Evolutionary conservation across 2,329 filamentous ascomycete species (phyloP).

Genomic region (Fusarium luffae): DNA sequence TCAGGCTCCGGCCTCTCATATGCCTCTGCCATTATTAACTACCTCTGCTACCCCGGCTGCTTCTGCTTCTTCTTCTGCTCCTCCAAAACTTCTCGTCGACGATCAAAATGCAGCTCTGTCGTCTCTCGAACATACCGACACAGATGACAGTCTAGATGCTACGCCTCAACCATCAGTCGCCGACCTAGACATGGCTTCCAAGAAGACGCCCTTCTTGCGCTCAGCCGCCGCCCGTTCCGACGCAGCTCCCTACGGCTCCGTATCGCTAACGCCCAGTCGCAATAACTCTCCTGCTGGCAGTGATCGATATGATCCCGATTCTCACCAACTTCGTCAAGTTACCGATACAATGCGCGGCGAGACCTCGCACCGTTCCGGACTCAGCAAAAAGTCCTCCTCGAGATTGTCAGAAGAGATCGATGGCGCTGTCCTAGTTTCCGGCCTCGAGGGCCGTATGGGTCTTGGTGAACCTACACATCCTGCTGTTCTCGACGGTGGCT

Average conservation of each 20-base stretch:
- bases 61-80: constrained; percentile 9
- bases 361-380: constrained; percentile 48
- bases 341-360: constrained; percentile 50
- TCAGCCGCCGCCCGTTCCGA: constrained; percentile 46
- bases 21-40: constrained; percentile 41
- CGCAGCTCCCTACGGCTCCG: constrained; percentile 54
- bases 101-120: constrained; percentile 24
- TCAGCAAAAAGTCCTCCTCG: constrained; percentile 49
- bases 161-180: constrained; percentile 28
- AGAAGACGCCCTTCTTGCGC: constrained; percentile 52
- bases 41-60: constrained; percentile 28
- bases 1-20: constrained; percentile 41
- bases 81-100: neutral
- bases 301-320: constrained; percentile 48
- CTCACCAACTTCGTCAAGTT: constrained; percentile 50
- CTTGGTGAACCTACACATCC: constrained; percentile 61
- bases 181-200: constrained; percentile 50
- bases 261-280: constrained; percentile 51
- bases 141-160: constrained; percentile 42
- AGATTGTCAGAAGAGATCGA: constrained; percentile 62
- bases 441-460: constrained; percentile 65
- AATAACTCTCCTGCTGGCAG: constrained; percentile 52
- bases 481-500: constrained; percentile 57
- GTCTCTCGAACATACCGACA: constrained; percentile 12
- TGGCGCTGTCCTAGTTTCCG: constrained; percentile 61